phyloP scores from a whole-genome alignment of 306 rosid genomes.

The Cucurbita maxima region DNA sequence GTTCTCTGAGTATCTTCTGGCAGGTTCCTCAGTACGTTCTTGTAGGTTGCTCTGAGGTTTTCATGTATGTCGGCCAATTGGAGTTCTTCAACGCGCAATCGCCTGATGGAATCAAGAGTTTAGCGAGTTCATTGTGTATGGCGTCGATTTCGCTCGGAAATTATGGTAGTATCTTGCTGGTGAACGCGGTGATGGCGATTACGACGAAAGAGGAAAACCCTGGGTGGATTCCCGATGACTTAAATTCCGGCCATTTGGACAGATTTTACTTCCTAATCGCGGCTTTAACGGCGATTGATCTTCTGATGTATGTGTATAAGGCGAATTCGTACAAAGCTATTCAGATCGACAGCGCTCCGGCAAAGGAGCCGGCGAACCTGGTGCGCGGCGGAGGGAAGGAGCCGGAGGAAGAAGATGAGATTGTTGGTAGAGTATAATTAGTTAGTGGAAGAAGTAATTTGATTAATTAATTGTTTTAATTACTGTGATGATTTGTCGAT shows the following conservation, averaged over 20 bases:
- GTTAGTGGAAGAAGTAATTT: background rate
- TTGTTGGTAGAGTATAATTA: background rate
- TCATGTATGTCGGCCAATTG: slow-evolving; percentile 11
- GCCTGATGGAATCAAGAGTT: slow-evolving; percentile 45
- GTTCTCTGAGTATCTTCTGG: slow-evolving; percentile 26
- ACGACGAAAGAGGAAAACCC: slow-evolving; percentile 18
- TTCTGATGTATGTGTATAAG: slow-evolving; percentile 21
- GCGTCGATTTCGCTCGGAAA: slow-evolving; percentile 53
- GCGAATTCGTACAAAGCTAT: slow-evolving; percentile 29
- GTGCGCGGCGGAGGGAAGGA: background rate
- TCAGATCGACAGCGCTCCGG: background rate
- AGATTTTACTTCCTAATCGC: slow-evolving; percentile 40
- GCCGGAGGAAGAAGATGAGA: background rate
- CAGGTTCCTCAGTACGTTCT: slow-evolving; percentile 44
- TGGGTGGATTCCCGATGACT: slow-evolving; percentile 42
- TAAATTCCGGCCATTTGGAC: slow-evolving; percentile 35
- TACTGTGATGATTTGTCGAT: background rate
- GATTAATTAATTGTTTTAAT: background rate
- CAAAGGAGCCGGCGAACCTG: background rate
- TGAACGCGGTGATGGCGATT: slow-evolving; percentile 24
- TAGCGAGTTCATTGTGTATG: slow-evolving; percentile 53
- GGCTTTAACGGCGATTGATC: slow-evolving; percentile 24
- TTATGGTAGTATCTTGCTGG: slow-evolving; percentile 35
- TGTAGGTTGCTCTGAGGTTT: slow-evolving; percentile 50
- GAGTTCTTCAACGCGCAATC: slow-evolving; percentile 47